Base-by-base conservation (phyloP, 2,329 filamentous ascomycete genomes). In the Sporothrix euskadiensis region DNA sequence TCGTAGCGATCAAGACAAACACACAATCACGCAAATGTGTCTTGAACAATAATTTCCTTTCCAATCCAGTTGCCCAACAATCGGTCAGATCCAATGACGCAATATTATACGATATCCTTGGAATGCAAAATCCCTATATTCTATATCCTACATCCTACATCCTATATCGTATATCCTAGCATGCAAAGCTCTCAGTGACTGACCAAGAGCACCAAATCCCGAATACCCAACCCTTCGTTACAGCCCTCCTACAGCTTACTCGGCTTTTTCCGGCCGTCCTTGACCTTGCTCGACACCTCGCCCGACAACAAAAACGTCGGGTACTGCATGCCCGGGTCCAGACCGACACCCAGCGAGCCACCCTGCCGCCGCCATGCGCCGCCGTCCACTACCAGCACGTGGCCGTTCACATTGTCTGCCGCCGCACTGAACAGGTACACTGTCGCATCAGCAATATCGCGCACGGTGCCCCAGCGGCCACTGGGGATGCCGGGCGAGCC, bases 401-500 rank as follows among this genome's bases (percentile, higher is more conserved):
- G 90, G 0, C 94, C 96, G 77, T 92, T 97, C 65, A 98, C 89
- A 81, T 92, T 97, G 80, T 91, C 94, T 0, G 91, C 95, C 0
- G 93, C 90, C 63, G 97, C 92, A 63, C 92, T 92, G 80, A 98
- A 96, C 72, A 98, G 81, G 78, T 90, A 99, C 0, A 98, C 88
- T 0, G 95, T 98, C 0, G 95, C 93, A 81, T 99, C 95, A 0
- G 94, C 92, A 78, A 99, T 94, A 79, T 99, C 95, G 76, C 91
- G 92, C 35, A 97, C 89, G 0, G 88, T 88, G 7, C 95, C 96
- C 81, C 90, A 89, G 73, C 94, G 87, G 0, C 94, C 94, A 1
- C 90, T 83, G 0, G 96, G 96, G 52, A 97, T 87, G 9, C 80
- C 79, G 76, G 82, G 84, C 4, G 78, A 79, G 69, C 81, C 79